phyloP scores from a whole-genome alignment of 179 eudicot genomes.

The Amaranthus tricolor region DNA sequence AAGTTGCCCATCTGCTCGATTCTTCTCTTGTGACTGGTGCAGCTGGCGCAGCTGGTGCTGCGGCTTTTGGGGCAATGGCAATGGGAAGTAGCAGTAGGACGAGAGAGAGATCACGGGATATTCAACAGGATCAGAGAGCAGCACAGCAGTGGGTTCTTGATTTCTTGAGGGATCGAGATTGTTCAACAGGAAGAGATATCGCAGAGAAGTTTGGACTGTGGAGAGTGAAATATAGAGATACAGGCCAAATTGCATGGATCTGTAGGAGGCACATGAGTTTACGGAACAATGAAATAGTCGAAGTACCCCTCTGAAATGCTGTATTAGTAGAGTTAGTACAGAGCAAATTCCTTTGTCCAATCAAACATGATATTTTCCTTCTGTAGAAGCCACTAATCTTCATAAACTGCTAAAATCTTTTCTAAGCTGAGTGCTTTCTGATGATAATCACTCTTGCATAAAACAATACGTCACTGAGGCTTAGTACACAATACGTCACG shows the following conservation, averaged over 20 bases:
- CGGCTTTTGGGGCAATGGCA: conserved; percentile 65
- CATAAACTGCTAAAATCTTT: conserved; percentile 1
- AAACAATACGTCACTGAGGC: not conserved
- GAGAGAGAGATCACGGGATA: conserved; percentile 46
- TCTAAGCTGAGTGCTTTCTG: conserved; percentile 8
- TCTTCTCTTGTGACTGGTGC: conserved; percentile 65
- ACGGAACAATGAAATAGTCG: conserved; percentile 63
- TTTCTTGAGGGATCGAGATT: conserved; percentile 70
- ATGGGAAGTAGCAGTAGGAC: conserved; percentile 36
- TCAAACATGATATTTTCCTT: not conserved
- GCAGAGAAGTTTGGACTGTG: conserved; percentile 94
- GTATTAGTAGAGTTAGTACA: not conserved
- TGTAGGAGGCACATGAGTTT: conserved; percentile 73
- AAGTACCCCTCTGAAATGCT: conserved; percentile 62
- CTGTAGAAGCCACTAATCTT: not conserved
- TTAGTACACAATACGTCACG: not conserved
- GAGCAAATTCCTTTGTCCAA: not conserved
- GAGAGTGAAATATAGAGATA: conserved; percentile 87
- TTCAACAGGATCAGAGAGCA: conserved; percentile 54
- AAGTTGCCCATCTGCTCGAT: conserved; percentile 63
- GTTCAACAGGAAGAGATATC: conserved; percentile 79
- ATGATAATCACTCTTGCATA: not conserved
- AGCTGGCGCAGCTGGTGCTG: conserved; percentile 73
- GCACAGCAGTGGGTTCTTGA: conserved; percentile 96
- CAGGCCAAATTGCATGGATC: conserved; percentile 90